Conservation (phyloP, 176 grass and related monocot species). For the Areca catechu region DNA sequence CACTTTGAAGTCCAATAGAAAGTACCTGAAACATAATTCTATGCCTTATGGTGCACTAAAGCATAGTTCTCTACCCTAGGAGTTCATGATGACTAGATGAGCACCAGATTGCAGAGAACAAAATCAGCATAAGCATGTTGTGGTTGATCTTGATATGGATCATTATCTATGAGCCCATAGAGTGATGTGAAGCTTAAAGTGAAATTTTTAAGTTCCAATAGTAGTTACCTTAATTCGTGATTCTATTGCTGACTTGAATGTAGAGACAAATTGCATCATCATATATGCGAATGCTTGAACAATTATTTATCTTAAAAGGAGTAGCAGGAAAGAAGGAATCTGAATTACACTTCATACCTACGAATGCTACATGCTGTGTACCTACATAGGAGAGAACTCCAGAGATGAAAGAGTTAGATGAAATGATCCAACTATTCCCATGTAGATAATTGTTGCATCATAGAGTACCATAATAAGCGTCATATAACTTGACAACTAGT, state of each 20-base stretch:
- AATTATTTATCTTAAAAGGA: no score
- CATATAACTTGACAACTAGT: no score
- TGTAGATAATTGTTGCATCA: slow-evolving; percentile 44
- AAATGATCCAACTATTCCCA: slow-evolving; percentile 86
- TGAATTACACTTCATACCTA: slow-evolving; percentile 22
- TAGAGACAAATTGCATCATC: slow-evolving; percentile 66
- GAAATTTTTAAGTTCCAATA: neutral
- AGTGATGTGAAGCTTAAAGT: neutral
- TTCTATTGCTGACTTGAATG: slow-evolving; percentile 99
- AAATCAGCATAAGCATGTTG: slow-evolving; percentile 82
- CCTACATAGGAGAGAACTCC: slow-evolving; percentile 76
- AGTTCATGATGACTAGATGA: slow-evolving; percentile 95
- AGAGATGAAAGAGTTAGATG: slow-evolving; percentile 84
- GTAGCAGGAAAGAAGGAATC: no score
- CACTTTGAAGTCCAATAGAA: no score
- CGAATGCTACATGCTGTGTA: slow-evolving; percentile 74
- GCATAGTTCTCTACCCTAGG: slow-evolving; percentile 39
- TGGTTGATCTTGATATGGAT: slow-evolving; percentile 45
- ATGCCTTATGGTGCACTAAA: no score
- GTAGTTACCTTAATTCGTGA: slow-evolving; percentile 84
- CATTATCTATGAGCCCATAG: neutral
- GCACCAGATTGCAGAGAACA: slow-evolving; percentile 73
- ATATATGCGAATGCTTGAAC: neutral
- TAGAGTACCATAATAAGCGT: no score
- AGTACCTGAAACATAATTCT: no score